phyloP scores from a whole-genome alignment of 2,329 filamentous ascomycete species.

The Alternaria alternata region DNA sequence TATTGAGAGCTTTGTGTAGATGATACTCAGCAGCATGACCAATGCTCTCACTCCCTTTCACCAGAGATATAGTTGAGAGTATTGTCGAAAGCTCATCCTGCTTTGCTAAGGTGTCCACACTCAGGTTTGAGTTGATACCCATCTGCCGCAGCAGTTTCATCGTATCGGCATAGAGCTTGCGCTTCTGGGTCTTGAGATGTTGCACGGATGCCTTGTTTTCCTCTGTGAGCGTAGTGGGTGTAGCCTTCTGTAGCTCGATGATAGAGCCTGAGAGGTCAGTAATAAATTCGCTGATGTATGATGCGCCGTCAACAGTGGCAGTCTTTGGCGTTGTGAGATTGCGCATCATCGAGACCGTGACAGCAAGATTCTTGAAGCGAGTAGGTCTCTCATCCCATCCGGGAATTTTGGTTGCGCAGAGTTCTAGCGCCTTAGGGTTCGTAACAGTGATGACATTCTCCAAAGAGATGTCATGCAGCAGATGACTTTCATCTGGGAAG shows the following conservation, averaged over 20 bases:
- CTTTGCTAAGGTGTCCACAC: conserved; percentile 73
- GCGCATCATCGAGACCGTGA: conserved; percentile 78
- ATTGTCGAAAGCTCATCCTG: conserved; percentile 77
- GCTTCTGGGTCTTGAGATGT: conserved; percentile 89
- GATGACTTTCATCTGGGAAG: conserved; percentile 38
- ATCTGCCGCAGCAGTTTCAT: conserved; percentile 84
- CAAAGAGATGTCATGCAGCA: conserved; percentile 21
- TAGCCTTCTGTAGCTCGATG: conserved; percentile 80
- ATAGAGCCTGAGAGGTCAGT: conserved; percentile 72
- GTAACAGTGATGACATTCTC: conserved; percentile 21
- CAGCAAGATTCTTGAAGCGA: conserved; percentile 74
- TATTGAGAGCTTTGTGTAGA: conserved; percentile 80
- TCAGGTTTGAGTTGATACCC: conserved; percentile 86
- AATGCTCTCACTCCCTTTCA: conserved; percentile 38
- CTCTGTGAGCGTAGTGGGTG: conserved; percentile 79
- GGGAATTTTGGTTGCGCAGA: conserved; percentile 34
- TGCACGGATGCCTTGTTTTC: conserved; percentile 86
- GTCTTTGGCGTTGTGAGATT: conserved; percentile 65
- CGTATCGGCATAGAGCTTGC: conserved; percentile 88
- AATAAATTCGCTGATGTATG: conserved; percentile 73
- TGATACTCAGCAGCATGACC: conserved; percentile 67
- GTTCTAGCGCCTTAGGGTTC: conserved; percentile 22
- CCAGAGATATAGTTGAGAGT: conserved; percentile 63
- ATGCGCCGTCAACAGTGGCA: conserved; percentile 63
- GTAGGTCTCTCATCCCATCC: conserved; percentile 59